Conservation (phyloP, 2,329 filamentous ascomycete species). For the Coniochaeta hoffmannii region DNA sequence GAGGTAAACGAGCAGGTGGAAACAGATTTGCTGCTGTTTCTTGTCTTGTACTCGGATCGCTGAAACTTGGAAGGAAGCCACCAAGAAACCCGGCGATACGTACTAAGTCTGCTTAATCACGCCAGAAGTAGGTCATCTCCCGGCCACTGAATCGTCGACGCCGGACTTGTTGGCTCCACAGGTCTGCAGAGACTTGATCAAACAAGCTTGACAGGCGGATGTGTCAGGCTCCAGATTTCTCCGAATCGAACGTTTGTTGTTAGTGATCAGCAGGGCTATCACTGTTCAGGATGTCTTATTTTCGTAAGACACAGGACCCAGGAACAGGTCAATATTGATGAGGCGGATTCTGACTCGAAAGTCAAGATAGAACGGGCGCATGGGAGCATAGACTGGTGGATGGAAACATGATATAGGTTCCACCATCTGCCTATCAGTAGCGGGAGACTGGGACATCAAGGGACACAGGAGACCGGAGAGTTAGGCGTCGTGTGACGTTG, state of each 20-base stretch:
- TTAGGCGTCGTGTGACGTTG: not conserved
- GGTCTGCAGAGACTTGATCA: not conserved
- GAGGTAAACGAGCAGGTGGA: not conserved
- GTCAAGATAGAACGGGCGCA: not conserved
- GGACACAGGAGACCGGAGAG: not conserved
- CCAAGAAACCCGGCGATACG: not conserved
- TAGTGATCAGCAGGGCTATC: constrained; percentile 1
- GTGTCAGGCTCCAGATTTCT: not conserved
- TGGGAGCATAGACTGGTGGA: not conserved
- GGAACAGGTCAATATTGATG: not conserved
- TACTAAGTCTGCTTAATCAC: not conserved
- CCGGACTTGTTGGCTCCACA: not conserved
- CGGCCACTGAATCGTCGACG: not conserved
- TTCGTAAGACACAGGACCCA: constrained; percentile 1
- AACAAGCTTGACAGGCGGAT: constrained; percentile 1
- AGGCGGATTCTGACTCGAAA: not conserved
- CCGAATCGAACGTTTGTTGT: not conserved
- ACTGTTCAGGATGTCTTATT: not conserved
- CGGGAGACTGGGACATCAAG: not conserved
- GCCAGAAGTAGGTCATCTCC: not conserved
- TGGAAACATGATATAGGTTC: constrained; percentile 1
- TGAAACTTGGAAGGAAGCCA: not conserved
- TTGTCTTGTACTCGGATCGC: constrained; percentile 1
- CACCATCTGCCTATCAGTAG: not conserved
- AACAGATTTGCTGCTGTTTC: not conserved